Base-by-base conservation (phyloP, 106 monocot genomes). In the Ottelia alismoides region DNA sequence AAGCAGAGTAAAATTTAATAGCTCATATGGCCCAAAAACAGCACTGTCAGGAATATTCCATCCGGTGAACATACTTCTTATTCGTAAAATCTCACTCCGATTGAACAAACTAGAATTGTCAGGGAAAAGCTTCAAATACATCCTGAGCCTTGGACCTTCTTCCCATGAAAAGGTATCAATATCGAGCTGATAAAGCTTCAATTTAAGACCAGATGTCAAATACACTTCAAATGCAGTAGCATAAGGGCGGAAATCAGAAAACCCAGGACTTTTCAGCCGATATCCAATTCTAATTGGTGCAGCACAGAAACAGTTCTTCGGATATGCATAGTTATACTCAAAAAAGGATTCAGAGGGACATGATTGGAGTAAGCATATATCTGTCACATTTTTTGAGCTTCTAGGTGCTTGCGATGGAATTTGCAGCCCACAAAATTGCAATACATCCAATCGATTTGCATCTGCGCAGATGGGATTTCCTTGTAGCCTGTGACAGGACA, bases 1-100 rank as follows among this genome's bases (percentile, higher is more conserved):
- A 19, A 23, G 35, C 1, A 73, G 51, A 49, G 74, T 78, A 47
- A 90, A 80, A 60, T 73, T 77, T 14, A 99, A 48, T 26, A 99
- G 77, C 64, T 99, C 98, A 78, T 86, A 99, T 25, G 98, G 98
- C 56, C 98, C 98, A 74, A 85, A 99, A 57, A 85, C 70, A 67
- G 73, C 80, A 24, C 74, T 80, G 58, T 99, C 82, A 19, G 70
- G 65, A 62, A 99, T 83, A 53, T 60, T 25, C 98, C 98, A 99
- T 49, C 74, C 82, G 18, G 86, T 72, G 47, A 99, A 99, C 77
- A 79, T 66, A 52, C 52, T 55, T 67, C 49, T 80, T 24, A 99
- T 70, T 40, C 76, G 68, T 12, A 30, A 31, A 24, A 99, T 49
- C 62, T 99, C 98, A 54, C 68, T 75, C 17, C 2, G 18, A 71